Evolutionary conservation across 2,329 filamentous ascomycete species (phyloP), one percentile per base, ranked within the genome.

Genomic region (Apiospora aurea): DNA sequence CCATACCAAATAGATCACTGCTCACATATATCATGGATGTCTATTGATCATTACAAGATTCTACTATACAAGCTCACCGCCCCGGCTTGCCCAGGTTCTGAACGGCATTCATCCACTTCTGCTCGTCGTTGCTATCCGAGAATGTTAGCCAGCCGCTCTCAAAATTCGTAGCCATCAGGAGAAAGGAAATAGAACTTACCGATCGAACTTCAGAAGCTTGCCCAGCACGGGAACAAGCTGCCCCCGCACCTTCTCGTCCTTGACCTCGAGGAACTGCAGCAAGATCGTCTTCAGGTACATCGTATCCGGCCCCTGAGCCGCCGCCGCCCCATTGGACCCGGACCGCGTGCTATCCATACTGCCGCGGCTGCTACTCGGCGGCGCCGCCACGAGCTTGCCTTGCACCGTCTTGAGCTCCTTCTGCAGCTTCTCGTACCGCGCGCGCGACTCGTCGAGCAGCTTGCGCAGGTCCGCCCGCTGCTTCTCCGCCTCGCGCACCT

Each of bases 71-170:
- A 69, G 16, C 18, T 41, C 44, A 69, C 47, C 68, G 47, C 34
- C 29, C 68, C 14, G 68, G 68, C 47, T 69, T 69, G 1, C n/a
- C 26, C 49, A 69, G 29, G 49, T 57, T 16, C 73, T 89, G 86
- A 21, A 97, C 91, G 2, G 93, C 94, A 24, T 91, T 89, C 82
- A 92, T 90, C 94, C 94, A 97, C 82, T 94, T 96, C 82, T 96
- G 92, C 83, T 96, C 93, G 76, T 97, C 95, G 43, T 82, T 77
- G 74, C 87, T 88, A 68, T 49, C 13, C 46, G 41, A 14, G 6
- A 38, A 18, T 29, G 64, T 70, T 67, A 69, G 74, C 76, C 70
- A 76, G 79, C 74, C 69, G 71, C 13, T 7, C 61, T 38, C 61
- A 53, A 24, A 47, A 26, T 51, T 51, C n/a, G 10, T 24, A 3